Evolutionary conservation across 2,329 filamentous ascomycete genomes (phyloP).

Genomic region (Ophiostoma himal-ulmi): DNA sequence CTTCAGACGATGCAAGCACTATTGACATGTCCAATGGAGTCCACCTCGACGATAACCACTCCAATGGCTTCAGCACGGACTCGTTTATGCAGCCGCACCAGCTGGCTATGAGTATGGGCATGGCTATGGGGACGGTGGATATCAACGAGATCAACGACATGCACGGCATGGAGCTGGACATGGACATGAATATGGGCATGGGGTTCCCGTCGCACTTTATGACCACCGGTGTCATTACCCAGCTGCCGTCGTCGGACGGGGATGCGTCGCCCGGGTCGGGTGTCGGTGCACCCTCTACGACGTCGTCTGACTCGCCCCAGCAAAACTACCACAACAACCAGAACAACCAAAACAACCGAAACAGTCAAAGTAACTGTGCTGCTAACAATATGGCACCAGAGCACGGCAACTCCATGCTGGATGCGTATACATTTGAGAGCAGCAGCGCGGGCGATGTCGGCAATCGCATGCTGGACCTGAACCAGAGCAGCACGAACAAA

Average conservation of each 20-base stretch:
- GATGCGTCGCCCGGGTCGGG: slow-evolving; percentile 27
- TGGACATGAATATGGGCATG: slow-evolving; percentile 17
- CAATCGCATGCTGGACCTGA: not conserved
- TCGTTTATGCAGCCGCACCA: slow-evolving; percentile 24
- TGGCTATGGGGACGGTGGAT: slow-evolving; percentile 35
- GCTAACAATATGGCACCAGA: not conserved
- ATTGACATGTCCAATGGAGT: not conserved
- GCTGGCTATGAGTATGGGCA: slow-evolving; percentile 41
- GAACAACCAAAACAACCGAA: no score
- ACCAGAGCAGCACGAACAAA: not conserved
- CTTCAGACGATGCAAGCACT: not conserved
- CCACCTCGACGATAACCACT: not conserved
- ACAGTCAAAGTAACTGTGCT: not conserved
- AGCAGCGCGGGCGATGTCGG: not conserved
- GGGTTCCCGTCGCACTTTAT: not conserved
- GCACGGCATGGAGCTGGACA: slow-evolving; percentile 22
- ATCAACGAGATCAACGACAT: slow-evolving; percentile 17
- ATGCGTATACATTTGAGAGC: not conserved
- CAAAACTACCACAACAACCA: not conserved
- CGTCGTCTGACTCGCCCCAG: slow-evolving; percentile 13
- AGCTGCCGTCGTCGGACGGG: slow-evolving; percentile 27
- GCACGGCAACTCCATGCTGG: not conserved
- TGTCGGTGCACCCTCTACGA: slow-evolving; percentile 24
- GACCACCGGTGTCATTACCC: slow-evolving; percentile 14
- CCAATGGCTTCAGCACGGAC: not conserved